A percentile compares a stretch with the other conserved stretches of the same genome.
These are phyloP conservation scores for Alternaria consortialis DNA, from an alignment of 2,329 filamentous ascomycete genomes.

Conservation along the genomic window DNA sequence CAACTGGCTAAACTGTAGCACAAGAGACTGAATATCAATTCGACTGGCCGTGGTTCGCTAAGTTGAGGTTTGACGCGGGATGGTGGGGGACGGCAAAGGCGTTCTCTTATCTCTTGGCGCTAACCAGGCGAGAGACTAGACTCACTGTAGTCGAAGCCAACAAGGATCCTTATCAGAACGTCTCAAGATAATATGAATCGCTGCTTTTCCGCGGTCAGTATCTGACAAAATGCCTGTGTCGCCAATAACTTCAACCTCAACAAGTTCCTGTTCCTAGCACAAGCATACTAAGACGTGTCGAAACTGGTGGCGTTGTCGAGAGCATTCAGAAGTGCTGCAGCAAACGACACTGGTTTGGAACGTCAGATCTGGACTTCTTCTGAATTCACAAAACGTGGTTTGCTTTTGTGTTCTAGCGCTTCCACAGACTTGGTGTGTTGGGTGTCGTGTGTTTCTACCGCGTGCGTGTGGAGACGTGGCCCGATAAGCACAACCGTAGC, in stretches of 20 bases:
- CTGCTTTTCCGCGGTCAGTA: slow-evolving; percentile 45
- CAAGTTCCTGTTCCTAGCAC: slow-evolving; percentile 7
- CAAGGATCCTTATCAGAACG: slow-evolving; percentile 42
- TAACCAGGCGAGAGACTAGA: slow-evolving; percentile 31
- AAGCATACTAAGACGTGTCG: slow-evolving; percentile 3
- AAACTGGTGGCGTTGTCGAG: slow-evolving; percentile 15
- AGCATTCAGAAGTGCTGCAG: slow-evolving; percentile 1
- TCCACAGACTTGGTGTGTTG: neutral
- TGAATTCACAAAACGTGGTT: neutral
- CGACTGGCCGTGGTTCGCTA: slow-evolving; percentile 25
- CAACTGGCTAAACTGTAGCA: slow-evolving; percentile 8
- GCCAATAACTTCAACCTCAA: slow-evolving; percentile 10
- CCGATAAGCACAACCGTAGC: slow-evolving; percentile 5
- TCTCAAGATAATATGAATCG: slow-evolving; percentile 36
- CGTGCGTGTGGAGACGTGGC: slow-evolving; percentile 11
- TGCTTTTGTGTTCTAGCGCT: slow-evolving; percentile 10
- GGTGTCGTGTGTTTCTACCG: neutral
- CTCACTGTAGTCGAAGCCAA: slow-evolving; percentile 23
- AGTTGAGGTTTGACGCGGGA: slow-evolving; percentile 35
- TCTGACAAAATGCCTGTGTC: slow-evolving; percentile 37
- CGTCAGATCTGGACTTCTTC: neutral
- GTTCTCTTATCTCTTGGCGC: slow-evolving; percentile 50
- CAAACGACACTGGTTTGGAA: neutral
- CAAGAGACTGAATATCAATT: slow-evolving; percentile 29
- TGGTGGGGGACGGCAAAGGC: slow-evolving; percentile 44